These are phyloP conservation scores for Phytophthora sansomeana DNA, from an alignment of 352 stramenopile species.

Conservation along the genomic window DNA sequence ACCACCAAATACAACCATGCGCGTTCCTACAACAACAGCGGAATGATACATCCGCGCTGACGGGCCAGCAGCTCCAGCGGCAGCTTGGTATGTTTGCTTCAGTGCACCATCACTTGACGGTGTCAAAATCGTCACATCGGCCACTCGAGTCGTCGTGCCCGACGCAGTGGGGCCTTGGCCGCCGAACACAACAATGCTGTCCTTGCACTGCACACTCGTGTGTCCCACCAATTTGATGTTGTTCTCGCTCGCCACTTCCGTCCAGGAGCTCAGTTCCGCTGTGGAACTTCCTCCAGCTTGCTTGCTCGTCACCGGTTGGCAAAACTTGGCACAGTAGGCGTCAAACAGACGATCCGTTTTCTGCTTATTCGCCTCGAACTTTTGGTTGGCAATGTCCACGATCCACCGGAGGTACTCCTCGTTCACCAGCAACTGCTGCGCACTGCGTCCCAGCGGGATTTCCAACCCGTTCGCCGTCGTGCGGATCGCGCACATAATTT, in stretches of 20 bases:
- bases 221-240: constrained; percentile 73
- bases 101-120: constrained; percentile 34
- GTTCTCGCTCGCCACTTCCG: constrained; percentile 23
- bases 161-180: constrained; percentile 65
- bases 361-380: constrained; percentile 80
- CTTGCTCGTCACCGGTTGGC: constrained; percentile 7
- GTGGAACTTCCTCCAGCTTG: constrained; percentile 1
- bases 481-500: constrained; percentile 92
- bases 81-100: constrained; percentile 36
- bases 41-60: constrained; percentile 81
- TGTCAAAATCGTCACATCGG: constrained; percentile 53
- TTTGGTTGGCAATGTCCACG: constrained; percentile 84
- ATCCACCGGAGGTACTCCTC: constrained; percentile 80
- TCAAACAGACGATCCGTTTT: constrained; percentile 79
- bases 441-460: constrained; percentile 76
- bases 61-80: constrained; percentile 29
- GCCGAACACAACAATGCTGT: constrained; percentile 70
- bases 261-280: constrained; percentile 35
- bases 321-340: constrained; percentile 61
- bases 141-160: constrained; percentile 68
- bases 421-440: constrained; percentile 63
- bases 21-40: constrained; percentile 51
- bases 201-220: constrained; percentile 54
- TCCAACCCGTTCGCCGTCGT: constrained; percentile 89
- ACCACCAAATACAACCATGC: constrained; percentile 86